A percentile compares a stretch with the other conserved stretches of the same genome.
Evolutionary conservation across 106 monocot species (phyloP).

Genomic region (Narthecium ossifragum): DNA sequence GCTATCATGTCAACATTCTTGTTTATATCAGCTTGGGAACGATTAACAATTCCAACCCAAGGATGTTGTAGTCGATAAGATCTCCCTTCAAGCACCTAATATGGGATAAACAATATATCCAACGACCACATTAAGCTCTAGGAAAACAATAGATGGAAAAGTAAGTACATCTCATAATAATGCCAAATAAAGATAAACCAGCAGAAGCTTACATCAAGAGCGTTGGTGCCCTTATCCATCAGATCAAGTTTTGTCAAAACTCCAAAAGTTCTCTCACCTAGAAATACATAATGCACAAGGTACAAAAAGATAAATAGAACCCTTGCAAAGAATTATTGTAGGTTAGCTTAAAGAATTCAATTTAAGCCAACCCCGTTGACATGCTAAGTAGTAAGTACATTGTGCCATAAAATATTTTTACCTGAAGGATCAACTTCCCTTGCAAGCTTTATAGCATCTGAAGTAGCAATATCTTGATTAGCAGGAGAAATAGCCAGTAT

Average conservation of each 20-base stretch:
- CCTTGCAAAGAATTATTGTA: neutral
- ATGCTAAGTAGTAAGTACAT: neutral
- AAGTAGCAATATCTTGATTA: constrained; percentile 99
- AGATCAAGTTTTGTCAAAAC: constrained; percentile 98
- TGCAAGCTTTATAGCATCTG: constrained; percentile 98
- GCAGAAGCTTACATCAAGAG: constrained; percentile 66
- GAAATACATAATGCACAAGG: constrained; percentile 6
- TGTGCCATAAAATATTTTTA: constrained; percentile 9
- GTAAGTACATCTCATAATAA: neutral
- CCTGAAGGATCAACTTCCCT: constrained; percentile 96
- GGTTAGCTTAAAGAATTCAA: neutral
- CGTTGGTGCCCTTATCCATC: constrained; percentile 99
- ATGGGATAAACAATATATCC: neutral
- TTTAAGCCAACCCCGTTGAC: neutral
- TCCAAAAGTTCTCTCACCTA: constrained; percentile 99
- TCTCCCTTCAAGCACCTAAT: constrained; percentile 91
- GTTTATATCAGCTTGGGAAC: constrained; percentile 98
- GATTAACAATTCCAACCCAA: constrained; percentile 99
- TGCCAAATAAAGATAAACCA: constrained; percentile 3
- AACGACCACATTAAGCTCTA: too few relatives aligned
- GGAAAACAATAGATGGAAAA: neutral
- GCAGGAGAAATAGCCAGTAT: constrained; percentile 98
- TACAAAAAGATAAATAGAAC: neutral
- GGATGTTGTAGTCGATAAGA: constrained; percentile 88
- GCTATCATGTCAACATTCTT: constrained; percentile 96